These are phyloP conservation scores for Penicillium freii DNA, from an alignment of 2,329 filamentous ascomycete genomes.

Conservation along the genomic window DNA sequence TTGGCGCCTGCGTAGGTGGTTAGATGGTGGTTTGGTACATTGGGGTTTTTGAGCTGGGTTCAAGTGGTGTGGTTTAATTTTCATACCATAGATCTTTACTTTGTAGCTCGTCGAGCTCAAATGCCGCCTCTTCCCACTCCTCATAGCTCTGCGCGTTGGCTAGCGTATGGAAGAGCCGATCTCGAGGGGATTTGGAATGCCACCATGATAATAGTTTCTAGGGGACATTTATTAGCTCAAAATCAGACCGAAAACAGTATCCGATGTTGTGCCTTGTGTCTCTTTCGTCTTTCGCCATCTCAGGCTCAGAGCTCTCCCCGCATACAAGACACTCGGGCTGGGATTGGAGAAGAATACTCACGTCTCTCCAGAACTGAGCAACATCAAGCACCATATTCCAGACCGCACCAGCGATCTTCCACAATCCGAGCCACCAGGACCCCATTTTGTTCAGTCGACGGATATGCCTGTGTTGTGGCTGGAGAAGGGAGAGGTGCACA, in stretches of 20 bases:
- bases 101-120: conserved; percentile 77
- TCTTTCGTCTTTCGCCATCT: neutral
- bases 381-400: conserved; percentile 63
- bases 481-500: conserved; percentile 4
- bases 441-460: conserved; percentile 18
- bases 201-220: conserved; percentile 70
- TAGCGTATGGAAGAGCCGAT: conserved; percentile 65
- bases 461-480: conserved; percentile 2
- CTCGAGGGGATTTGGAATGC: conserved; percentile 61
- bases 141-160: conserved; percentile 69
- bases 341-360: conserved; percentile 30
- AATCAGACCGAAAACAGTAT: neutral
- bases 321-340: neutral
- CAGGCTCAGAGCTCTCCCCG: neutral
- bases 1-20: conserved; percentile 63
- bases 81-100: conserved; percentile 73
- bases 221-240: neutral
- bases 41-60: neutral
- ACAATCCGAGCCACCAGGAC: conserved; percentile 26
- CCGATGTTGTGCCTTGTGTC: neutral
- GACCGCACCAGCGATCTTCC: conserved; percentile 39
- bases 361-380: conserved; percentile 61
- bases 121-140: conserved; percentile 82
- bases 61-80: neutral
- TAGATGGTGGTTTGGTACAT: neutral